phyloP scores from a whole-genome alignment of 2,329 filamentous ascomycete species.

The Dothideomycetes sp. region DNA sequence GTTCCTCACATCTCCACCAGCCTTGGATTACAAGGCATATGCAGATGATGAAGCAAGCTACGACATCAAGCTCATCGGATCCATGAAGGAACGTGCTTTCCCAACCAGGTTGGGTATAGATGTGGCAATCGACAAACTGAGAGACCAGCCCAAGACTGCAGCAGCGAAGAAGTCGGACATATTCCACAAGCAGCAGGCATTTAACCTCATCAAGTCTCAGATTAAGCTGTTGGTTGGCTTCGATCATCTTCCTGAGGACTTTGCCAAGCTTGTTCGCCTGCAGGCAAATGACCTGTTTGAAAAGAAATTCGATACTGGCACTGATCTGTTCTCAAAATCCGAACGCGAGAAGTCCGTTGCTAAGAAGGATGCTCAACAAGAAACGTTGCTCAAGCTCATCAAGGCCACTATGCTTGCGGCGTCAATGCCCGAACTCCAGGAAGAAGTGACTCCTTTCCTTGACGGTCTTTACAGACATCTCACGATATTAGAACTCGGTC shows the following conservation, averaged over 20 bases:
- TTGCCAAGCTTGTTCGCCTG: constrained; percentile 72
- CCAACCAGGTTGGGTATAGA: constrained; percentile 80
- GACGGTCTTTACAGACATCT: constrained; percentile 82
- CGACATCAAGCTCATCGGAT: constrained; percentile 80
- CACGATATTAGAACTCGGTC: constrained; percentile 78
- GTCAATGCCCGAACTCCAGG: constrained; percentile 70
- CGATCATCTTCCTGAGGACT: constrained; percentile 81
- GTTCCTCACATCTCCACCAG: constrained; percentile 82
- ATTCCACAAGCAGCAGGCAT: constrained; percentile 89
- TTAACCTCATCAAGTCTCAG: constrained; percentile 78
- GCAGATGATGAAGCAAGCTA: constrained; percentile 83
- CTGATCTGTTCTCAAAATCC: constrained; percentile 61
- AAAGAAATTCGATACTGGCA: constrained; percentile 61
- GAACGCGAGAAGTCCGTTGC: constrained; percentile 74
- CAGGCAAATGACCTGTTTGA: constrained; percentile 78
- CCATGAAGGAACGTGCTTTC: constrained; percentile 80
- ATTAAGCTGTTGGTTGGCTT: constrained; percentile 83
- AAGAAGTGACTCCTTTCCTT: constrained; percentile 66
- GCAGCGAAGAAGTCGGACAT: constrained; percentile 59
- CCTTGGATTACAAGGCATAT: constrained; percentile 73
- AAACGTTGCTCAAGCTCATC: constrained; percentile 72
- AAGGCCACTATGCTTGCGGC: constrained; percentile 82
- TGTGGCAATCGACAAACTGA: constrained; percentile 76
- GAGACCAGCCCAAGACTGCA: constrained; percentile 61
- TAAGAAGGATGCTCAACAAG: constrained; percentile 80